These are phyloP conservation scores for Melocanna baccifera DNA, from an alignment of 176 grass and related monocot species.

Conservation along the genomic window DNA sequence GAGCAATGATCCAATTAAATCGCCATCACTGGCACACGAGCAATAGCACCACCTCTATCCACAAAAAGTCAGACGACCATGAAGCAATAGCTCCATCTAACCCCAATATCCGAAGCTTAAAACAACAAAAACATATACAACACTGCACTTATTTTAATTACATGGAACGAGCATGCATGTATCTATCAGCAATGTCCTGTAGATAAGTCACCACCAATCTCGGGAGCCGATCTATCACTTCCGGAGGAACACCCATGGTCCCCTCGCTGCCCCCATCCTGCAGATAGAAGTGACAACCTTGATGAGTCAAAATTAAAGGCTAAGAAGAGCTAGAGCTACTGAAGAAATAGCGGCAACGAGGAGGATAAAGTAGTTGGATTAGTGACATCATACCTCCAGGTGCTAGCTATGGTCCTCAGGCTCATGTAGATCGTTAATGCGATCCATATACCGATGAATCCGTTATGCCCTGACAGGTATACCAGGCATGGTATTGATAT, in stretches of 20 bases:
- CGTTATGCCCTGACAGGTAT: slow-evolving; percentile 64
- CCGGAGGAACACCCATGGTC: slow-evolving; percentile 75
- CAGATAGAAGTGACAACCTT: slow-evolving; percentile 4
- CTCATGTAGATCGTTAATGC: slow-evolving; percentile 97
- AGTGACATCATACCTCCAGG: slow-evolving; percentile 71
- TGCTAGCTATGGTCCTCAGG: slow-evolving; percentile 79
- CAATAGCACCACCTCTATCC: not conserved
- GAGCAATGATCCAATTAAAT: slow-evolving; percentile 1
- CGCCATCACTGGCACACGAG: slow-evolving; percentile 16
- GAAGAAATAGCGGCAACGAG: slow-evolving; percentile 8
- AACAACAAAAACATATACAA: slow-evolving; percentile 14
- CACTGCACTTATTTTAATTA: slow-evolving; percentile 29
- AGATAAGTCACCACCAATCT: slow-evolving; percentile 9
- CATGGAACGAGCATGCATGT: not conserved
- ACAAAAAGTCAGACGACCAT: not conserved
- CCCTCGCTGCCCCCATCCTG: slow-evolving; percentile 79
- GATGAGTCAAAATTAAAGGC: slow-evolving; percentile 6
- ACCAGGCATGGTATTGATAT: slow-evolving; percentile 69
- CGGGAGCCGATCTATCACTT: slow-evolving; percentile 28
- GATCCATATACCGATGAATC: slow-evolving; percentile 93
- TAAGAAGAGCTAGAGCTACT: not conserved
- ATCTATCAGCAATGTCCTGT: slow-evolving; percentile 26
- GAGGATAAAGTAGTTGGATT: slow-evolving; percentile 24
- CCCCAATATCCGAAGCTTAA: not conserved
- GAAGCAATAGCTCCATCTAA: slow-evolving; percentile 24